Evolutionary conservation across 345 rosid species (phyloP), one percentile per base, ranked within the genome.

Genomic region (Sonneratia caseolaris): DNA sequence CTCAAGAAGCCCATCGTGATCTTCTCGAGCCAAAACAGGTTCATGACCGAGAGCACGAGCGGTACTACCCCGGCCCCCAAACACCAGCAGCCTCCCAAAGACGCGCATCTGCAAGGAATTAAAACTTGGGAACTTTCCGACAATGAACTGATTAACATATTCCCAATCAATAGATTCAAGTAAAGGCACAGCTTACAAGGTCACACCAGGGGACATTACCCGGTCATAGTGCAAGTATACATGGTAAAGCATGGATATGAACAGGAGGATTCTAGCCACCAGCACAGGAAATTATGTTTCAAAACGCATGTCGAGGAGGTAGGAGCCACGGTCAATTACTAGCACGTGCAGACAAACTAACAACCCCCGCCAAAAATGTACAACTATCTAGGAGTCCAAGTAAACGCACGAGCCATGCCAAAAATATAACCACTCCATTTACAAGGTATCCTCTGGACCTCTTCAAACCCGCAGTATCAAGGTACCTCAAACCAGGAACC

Each of bases 1-100:
- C 68, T 76, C 79, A 86, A 62, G 59, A 86, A 62, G 59, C 90
- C 90, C 84, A 48, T 80, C 69, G 83, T 65, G 68, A 84, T 86
- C 84, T 86, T 86, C 72, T 78, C 71, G 71, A 86, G 83, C 90
- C 88, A 86, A 72, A 82, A 73, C 70, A 83, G 69, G 83, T 86
- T 86, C 88, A 86, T 81, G 38, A 79, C 75, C 9, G 80, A 73
- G 32, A 84, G 82, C 62, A 71, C 77, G 14, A 35, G 19, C 1
- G 90, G 88, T 70, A 80, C 88, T 27, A 27, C 32, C 32, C 32
- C 32, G 32, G 32, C 32, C 32, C 35, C 73, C 65, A 9, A 73
- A 57, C 16, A 72, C 81, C 62, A 86, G 68, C 8, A 74, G 21
- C 22, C 32, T 73, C 65, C 88, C 88, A 64, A 70, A 77, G 1